phyloP scores from a whole-genome alignment of 1,139 yeast genomes.

The Hansenula sp. region DNA sequence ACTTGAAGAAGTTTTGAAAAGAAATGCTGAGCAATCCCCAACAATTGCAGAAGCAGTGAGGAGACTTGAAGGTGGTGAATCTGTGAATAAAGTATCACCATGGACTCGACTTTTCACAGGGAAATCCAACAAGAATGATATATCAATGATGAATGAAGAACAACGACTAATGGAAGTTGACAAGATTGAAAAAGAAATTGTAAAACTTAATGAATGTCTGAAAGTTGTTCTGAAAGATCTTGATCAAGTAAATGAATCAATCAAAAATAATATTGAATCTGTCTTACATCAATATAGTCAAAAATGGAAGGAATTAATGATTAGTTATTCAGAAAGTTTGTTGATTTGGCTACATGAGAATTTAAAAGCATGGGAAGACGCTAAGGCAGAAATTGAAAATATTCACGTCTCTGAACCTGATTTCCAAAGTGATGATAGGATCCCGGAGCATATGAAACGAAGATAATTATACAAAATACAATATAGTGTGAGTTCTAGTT shows the following conservation, averaged over 20 bases:
- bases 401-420: conserved; percentile 4
- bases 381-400: conserved; percentile 21
- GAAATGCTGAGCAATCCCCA: conserved; percentile 25
- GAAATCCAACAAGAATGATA: conserved; percentile 23
- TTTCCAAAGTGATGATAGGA: conserved; percentile 1
- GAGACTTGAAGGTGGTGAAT: conserved; percentile 21
- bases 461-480: not conserved
- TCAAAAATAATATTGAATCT: conserved; percentile 23
- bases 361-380: conserved; percentile 30
- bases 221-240: conserved; percentile 27
- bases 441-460: conserved; percentile 2
- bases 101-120: conserved; percentile 17
- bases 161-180: conserved; percentile 27
- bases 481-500: too few species aligned
- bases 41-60: conserved; percentile 27
- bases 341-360: conserved; percentile 23
- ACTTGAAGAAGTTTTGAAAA: conserved; percentile 24
- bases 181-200: conserved; percentile 25
- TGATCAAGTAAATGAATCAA: conserved; percentile 24
- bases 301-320: conserved; percentile 27
- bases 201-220: conserved; percentile 26
- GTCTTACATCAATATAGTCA: conserved; percentile 22
- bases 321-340: conserved; percentile 24
- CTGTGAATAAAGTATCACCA: conserved; percentile 15
- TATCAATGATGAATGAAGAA: conserved; percentile 29